phyloP scores from a whole-genome alignment of 805 yeast genomes.

The Ogataea paradorogensis region DNA sequence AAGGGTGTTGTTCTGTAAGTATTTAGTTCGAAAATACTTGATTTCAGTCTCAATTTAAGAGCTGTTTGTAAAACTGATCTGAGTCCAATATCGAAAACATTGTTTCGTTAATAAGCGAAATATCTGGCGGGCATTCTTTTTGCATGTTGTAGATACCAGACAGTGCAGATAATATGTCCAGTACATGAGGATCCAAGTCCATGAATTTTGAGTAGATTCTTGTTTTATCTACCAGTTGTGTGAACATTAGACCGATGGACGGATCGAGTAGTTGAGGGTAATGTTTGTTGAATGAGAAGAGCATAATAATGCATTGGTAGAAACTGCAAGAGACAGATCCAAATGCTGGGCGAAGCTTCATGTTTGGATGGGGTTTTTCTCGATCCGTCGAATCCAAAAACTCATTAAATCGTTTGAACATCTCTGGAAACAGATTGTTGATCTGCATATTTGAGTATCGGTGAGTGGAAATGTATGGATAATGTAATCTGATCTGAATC shows the following conservation, averaged over 20 bases:
- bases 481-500: slow-evolving; percentile 15
- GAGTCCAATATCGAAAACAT: neutral
- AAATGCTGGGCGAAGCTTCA: slow-evolving; percentile 5
- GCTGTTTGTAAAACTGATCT: neutral
- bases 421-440: slow-evolving; percentile 1
- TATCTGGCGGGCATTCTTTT: neutral
- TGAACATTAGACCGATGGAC: neutral
- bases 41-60: neutral
- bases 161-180: neutral
- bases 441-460: slow-evolving; percentile 7
- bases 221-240: neutral
- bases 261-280: neutral
- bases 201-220: no score
- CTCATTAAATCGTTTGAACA: slow-evolving; percentile 3
- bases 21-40: no score
- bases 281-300: slow-evolving; percentile 1
- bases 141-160: neutral
- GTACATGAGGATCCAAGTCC: neutral
- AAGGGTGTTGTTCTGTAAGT: slow-evolving; percentile 21
- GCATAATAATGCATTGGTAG: slow-evolving; percentile 7
- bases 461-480: slow-evolving; percentile 7
- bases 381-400: slow-evolving; percentile 3
- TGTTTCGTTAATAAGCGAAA: neutral
- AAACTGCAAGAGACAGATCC: slow-evolving; percentile 11
- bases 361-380: neutral